Percentiles rank a stretch among this genome's conserved stretches.
Conservation (phyloP, 441 rosid species). For the Flueggea neowawraea region DNA sequence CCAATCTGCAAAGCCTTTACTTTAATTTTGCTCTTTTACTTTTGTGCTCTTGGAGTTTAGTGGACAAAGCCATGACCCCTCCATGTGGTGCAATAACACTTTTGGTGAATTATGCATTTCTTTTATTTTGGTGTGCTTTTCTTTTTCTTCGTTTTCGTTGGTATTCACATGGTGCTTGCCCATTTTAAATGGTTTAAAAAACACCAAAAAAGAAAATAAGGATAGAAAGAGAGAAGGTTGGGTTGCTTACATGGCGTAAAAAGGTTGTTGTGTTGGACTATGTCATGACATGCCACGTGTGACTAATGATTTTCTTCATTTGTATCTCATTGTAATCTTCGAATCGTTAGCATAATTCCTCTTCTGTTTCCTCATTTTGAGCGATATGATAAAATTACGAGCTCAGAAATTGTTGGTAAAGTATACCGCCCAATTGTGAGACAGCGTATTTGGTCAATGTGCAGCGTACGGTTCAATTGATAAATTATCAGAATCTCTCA, state of each 20-base stretch:
- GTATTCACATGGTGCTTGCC: constrained; percentile 22
- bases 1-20: constrained; percentile 1
- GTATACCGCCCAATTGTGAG: too few species aligned
- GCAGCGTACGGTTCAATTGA: too few species aligned
- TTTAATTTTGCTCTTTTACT: neutral
- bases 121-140: constrained; percentile 24
- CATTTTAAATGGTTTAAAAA: neutral
- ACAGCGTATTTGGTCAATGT: too few species aligned
- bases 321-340: constrained; percentile 6
- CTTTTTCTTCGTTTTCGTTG: constrained; percentile 18
- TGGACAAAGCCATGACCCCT: constrained; percentile 35
- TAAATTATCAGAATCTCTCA: too few species aligned
- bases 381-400: too few species aligned
- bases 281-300: constrained; percentile 21
- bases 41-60: constrained; percentile 22
- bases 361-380: too few species aligned
- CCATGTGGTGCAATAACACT: constrained; percentile 39
- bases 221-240: neutral
- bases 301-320: constrained; percentile 21
- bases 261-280: constrained; percentile 13
- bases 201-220: neutral
- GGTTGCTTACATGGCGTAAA: constrained; percentile 21
- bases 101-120: constrained; percentile 18
- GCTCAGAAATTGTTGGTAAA: too few species aligned
- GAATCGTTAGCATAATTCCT: too few species aligned